Percentiles rank a stretch among this genome's conserved stretches.
Evolutionary conservation across 352 stramenopile genomes (phyloP).

Genomic region (Pythium plurisporium): DNA sequence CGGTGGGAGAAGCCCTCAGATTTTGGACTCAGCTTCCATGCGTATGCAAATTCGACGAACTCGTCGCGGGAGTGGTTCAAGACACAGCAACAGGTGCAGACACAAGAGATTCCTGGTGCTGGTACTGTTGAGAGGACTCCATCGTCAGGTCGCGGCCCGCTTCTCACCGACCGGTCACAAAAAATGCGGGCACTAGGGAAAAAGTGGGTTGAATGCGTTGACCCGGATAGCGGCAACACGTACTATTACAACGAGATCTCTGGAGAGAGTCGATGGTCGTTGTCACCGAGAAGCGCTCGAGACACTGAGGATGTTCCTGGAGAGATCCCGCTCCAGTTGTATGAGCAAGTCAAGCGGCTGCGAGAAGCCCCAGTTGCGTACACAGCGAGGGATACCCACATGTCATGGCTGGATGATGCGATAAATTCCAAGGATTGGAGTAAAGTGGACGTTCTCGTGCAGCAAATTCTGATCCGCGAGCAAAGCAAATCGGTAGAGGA

Average conservation of each 20-base stretch:
- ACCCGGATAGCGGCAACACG: constrained; percentile 71
- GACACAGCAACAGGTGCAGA: constrained; percentile 13
- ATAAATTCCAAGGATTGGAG: constrained; percentile 55
- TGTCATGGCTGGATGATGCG: constrained; percentile 64
- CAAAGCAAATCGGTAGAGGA: constrained; percentile 39
- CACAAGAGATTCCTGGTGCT: too few species aligned
- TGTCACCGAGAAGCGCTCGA: constrained; percentile 64
- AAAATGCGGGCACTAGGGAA: constrained; percentile 39
- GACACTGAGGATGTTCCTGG: constrained; percentile 42
- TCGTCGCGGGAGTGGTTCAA: constrained; percentile 69
- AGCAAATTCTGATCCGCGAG: constrained; percentile 68
- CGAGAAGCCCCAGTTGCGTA: constrained; percentile 47
- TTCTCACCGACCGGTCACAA: constrained; percentile 18
- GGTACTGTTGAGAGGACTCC: neutral
- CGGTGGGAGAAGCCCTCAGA: constrained; percentile 70
- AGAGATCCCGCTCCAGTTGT: constrained; percentile 58
- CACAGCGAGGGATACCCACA: constrained; percentile 49
- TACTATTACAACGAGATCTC: constrained; percentile 92
- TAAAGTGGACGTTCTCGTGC: constrained; percentile 62
- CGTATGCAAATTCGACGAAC: constrained; percentile 35
- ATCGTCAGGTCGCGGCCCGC: neutral
- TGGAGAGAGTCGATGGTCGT: constrained; percentile 81
- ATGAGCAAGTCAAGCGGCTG: constrained; percentile 46
- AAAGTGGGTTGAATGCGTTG: constrained; percentile 83
- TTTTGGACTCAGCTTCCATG: constrained; percentile 52